Evolutionary conservation across 176 grass and related monocot genomes (phyloP).

Genomic region (Leersia perrieri): DNA sequence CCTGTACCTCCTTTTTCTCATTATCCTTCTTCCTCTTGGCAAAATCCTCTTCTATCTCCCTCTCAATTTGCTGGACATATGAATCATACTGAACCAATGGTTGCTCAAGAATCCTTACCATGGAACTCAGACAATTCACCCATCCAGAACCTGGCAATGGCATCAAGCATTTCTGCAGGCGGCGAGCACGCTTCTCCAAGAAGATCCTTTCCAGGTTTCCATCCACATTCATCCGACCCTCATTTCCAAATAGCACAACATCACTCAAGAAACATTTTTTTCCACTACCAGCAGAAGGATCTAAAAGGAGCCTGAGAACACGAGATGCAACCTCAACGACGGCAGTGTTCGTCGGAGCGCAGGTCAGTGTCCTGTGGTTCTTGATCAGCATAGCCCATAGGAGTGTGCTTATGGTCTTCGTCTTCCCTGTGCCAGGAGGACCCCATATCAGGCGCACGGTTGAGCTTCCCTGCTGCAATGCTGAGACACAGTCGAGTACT

Average conservation of each 20-base stretch:
- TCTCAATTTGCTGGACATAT: background rate
- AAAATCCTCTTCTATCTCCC: background rate
- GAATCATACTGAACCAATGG: conserved; percentile 31
- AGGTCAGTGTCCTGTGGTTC: conserved; percentile 52
- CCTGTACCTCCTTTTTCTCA: background rate
- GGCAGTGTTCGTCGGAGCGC: conserved; percentile 80
- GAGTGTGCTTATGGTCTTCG: conserved; percentile 63
- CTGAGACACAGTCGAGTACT: conserved; percentile 44
- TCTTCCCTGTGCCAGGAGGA: conserved; percentile 78
- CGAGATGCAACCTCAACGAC: conserved; percentile 56
- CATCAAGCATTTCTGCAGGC: conserved; percentile 41
- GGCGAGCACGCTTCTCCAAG: conserved; percentile 30
- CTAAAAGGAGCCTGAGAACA: conserved; percentile 28
- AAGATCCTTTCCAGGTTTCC: conserved; percentile 39
- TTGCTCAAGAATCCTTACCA: conserved; percentile 43
- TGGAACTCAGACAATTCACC: conserved; percentile 34
- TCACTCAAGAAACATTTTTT: conserved; percentile 32
- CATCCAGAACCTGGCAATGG: conserved; percentile 48
- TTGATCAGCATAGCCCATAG: conserved; percentile 47
- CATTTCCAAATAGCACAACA: conserved; percentile 63
- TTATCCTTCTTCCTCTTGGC: background rate
- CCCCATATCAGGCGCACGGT: conserved; percentile 67
- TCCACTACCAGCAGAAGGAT: background rate
- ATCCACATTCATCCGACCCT: conserved; percentile 42
- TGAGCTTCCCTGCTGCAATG: background rate